A percentile compares a stretch with the other conserved stretches of the same genome.
Evolutionary conservation across 768 basidiomycete genomes (phyloP).

Genomic region (Mycena albidolilacea): DNA sequence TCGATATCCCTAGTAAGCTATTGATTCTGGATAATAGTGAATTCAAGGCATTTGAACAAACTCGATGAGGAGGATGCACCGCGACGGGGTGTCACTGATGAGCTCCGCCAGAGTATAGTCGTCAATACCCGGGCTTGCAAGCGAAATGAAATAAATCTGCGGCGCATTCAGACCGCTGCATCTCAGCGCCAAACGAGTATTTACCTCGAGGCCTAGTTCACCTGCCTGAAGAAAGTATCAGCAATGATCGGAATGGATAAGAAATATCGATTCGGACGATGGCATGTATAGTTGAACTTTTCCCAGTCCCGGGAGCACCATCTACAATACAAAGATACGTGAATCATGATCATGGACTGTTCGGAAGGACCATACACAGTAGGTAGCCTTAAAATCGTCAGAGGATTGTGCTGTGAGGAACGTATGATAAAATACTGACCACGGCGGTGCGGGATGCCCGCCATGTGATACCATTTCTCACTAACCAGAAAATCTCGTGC

Average conservation of each 20-base stretch:
- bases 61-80: conserved; percentile 34
- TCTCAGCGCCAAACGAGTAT: neutral
- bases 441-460: conserved; percentile 29
- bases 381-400: conserved; percentile 13
- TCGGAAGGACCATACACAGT: neutral
- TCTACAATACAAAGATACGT: neutral
- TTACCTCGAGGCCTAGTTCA: conserved; percentile 29
- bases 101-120: neutral
- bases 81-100: conserved; percentile 24
- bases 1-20: conserved; percentile 18
- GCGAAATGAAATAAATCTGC: conserved; percentile 30
- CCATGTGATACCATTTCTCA: conserved; percentile 28
- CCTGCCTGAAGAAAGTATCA: conserved; percentile 14
- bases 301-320: conserved; percentile 32
- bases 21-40: neutral
- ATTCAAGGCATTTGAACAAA: neutral
- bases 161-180: neutral
- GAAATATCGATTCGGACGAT: neutral
- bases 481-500: conserved; percentile 26
- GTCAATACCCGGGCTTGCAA: conserved; percentile 20
- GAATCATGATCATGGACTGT: neutral
- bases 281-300: conserved; percentile 29
- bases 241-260: neutral
- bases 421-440: conserved; percentile 5
- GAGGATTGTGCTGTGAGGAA: too few relatives aligned